Evolutionary conservation across 345 rosid genomes (phyloP).

Genomic region (Melaleuca quinquenervia): DNA sequence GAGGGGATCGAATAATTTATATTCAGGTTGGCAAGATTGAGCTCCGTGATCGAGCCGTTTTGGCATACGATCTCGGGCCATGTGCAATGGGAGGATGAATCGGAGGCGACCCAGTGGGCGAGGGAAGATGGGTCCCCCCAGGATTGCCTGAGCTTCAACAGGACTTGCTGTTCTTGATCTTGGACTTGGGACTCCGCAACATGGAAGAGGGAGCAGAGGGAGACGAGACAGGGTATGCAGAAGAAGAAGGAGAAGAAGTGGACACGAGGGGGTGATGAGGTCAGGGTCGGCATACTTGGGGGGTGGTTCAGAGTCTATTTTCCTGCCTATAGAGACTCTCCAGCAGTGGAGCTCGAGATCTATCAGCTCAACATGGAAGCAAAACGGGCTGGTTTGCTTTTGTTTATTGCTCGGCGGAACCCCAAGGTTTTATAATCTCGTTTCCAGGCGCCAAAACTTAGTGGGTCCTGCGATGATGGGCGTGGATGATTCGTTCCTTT

Average conservation of each 20-base stretch:
- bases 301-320: background rate
- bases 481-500: background rate
- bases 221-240: background rate
- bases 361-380: background rate
- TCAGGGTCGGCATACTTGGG: background rate
- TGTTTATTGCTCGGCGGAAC: background rate
- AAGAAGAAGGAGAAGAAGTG: background rate
- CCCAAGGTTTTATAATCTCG: background rate
- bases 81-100: slow-evolving; percentile 25
- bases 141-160: slow-evolving; percentile 25
- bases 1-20: slow-evolving; percentile 32
- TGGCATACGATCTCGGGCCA: slow-evolving; percentile 49
- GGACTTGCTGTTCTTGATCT: slow-evolving; percentile 4
- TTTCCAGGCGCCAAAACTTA: too few species aligned
- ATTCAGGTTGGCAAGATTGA: slow-evolving; percentile 1
- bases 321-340: background rate
- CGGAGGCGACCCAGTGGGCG: slow-evolving; percentile 21
- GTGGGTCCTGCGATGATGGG: background rate
- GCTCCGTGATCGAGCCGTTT: slow-evolving; percentile 16
- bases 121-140: slow-evolving; percentile 32
- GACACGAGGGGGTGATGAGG: background rate
- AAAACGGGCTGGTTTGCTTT: background rate
- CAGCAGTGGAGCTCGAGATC: background rate
- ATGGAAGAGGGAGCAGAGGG: background rate
- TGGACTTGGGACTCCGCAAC: slow-evolving; percentile 3